phyloP scores from a whole-genome alignment of 768 basidiomycete species.

The Lactarius psammicola region DNA sequence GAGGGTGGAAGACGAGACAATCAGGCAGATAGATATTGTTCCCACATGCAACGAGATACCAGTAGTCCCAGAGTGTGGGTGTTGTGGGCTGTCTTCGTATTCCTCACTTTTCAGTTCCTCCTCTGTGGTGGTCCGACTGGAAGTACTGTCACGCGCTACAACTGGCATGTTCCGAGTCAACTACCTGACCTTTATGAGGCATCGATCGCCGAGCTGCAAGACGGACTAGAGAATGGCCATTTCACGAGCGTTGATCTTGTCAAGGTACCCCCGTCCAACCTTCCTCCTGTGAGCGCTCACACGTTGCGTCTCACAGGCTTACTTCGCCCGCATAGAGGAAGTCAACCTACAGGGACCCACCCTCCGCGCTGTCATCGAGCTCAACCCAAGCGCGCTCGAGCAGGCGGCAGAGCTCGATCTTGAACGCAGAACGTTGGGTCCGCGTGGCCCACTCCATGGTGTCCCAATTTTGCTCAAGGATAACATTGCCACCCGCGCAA shows the following conservation, averaged over 20 bases:
- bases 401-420: conserved; percentile 37
- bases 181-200: conserved; percentile 46
- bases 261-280: conserved; percentile 31
- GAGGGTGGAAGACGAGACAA: no score
- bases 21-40: no score
- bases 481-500: conserved; percentile 36
- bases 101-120: not conserved
- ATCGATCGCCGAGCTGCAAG: conserved; percentile 40
- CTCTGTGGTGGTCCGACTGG: not conserved
- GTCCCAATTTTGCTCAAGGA: conserved; percentile 40
- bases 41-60: not conserved
- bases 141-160: not conserved
- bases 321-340: conserved; percentile 44
- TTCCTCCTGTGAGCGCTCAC: not conserved
- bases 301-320: conserved; percentile 34
- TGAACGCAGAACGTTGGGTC: conserved; percentile 30
- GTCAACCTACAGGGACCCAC: conserved; percentile 41
- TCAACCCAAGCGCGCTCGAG: conserved; percentile 39
- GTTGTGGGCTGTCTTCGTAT: not conserved
- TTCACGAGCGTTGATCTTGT: conserved; percentile 46
- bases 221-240: conserved; percentile 37
- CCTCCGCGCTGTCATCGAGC: conserved; percentile 44
- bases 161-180: no score
- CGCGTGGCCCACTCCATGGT: conserved; percentile 37
- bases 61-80: not conserved